These are phyloP conservation scores for Candida railenensis DNA, from an alignment of 805 yeast species.

Conservation along the genomic window DNA sequence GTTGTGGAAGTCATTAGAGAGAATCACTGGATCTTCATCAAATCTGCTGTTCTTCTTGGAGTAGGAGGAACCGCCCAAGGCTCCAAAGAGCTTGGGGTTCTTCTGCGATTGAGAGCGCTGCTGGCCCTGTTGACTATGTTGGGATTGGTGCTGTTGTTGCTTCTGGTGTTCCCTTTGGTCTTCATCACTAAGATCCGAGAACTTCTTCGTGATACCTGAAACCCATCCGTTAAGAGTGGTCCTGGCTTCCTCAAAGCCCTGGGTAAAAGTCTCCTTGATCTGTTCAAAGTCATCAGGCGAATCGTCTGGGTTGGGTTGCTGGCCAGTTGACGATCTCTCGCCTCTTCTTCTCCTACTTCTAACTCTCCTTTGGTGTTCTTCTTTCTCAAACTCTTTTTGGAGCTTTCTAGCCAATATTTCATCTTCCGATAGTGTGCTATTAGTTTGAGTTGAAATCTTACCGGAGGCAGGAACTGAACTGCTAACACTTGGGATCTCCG, in stretches of 20 bases:
- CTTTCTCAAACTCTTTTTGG: conserved; percentile 60
- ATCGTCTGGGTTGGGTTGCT: conserved; percentile 15
- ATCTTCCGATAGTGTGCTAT: conserved; percentile 47
- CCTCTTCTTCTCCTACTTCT: conserved; percentile 16
- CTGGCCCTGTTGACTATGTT: conserved; percentile 5
- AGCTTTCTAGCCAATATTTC: conserved; percentile 79
- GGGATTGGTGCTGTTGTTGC: not conserved
- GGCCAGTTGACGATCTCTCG: conserved; percentile 9
- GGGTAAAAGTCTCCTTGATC: conserved; percentile 63
- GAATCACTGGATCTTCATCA: conserved; percentile 58
- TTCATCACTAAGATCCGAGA: conserved; percentile 25
- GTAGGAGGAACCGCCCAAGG: conserved; percentile 44
- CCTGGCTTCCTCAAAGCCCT: conserved; percentile 80
- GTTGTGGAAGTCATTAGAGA: conserved; percentile 49
- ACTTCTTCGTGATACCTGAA: conserved; percentile 59
- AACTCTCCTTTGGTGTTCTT: conserved; percentile 35
- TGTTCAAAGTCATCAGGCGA: conserved; percentile 56
- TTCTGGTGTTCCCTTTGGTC: conserved; percentile 6
- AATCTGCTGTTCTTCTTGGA: conserved; percentile 28
- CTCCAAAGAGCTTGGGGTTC: conserved; percentile 41
- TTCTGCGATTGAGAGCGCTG: conserved; percentile 8
- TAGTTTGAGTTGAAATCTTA: not conserved
- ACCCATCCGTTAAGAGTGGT: conserved; percentile 78
- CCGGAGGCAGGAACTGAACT: conserved; percentile 1
- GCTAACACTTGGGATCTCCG: conserved; percentile 44